Base-by-base conservation (phyloP, 495 filamentous ascomycete genomes). In the Penicilliopsis zonata region DNA sequence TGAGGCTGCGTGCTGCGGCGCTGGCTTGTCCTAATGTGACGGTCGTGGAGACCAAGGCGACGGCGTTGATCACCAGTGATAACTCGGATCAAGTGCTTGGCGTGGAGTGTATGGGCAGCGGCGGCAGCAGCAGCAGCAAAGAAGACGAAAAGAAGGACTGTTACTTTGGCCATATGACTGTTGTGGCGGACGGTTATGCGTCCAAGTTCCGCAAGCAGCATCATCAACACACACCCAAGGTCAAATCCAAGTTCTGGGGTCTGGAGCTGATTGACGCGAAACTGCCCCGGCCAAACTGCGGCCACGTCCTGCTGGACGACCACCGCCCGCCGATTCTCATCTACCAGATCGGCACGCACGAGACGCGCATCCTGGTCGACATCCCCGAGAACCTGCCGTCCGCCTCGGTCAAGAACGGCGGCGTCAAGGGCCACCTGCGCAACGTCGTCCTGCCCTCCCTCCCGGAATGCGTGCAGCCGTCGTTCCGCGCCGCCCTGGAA, bases 321-420 rank as follows among this genome's bases (percentile, higher is more conserved):
- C 43, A 44, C 16, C 68, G 70, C 18, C 70, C 78, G 4, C 88
- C 88, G 1, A 78, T 94, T 27, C 76, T 98, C 13, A 70, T 98
- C 37, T 98, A 98, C 65, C 90, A 96, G 60, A 98, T 98, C 56
- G 88, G 92, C 44, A 81, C 84, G 9, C 85, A 80, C 61, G 90
- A 95, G 55, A 98, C 90, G 3, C 73, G 90, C 28, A 81, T 82
- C 13, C 70, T 98, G 9, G 70, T 96, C 45, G 87, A 96, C 57
- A 71, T 98, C n/a, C 86, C 86, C 12, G 76, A 82, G 31, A 74
- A 78, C 44, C 55, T 78, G 3, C 75, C 85, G n/a, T 70, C 73
- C 4, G 86, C 88, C 0, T 63, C 70, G 0, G 46, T 74, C 7
- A 63, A 71, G 14, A 71, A 68, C 25, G 88, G 92, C 40, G 86